Evolutionary conservation across 108 stramenopile species (phyloP), one percentile per base, ranked within the genome.

Genomic region (Aurantiochytrium sp.): DNA sequence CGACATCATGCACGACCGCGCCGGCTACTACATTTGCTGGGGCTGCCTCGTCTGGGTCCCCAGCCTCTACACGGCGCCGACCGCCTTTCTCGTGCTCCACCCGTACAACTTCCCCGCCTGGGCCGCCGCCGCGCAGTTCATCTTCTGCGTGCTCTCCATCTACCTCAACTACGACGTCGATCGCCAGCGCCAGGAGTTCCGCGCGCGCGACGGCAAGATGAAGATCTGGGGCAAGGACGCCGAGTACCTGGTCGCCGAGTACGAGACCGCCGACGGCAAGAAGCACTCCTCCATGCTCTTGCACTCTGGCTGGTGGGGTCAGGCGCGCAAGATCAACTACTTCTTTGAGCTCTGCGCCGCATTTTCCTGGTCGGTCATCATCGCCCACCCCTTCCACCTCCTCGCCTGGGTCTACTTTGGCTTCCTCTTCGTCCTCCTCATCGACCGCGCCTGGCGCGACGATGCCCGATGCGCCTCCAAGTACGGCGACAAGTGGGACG

Each of bases 1-100:
- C 92, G 99, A 98, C 89, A 99, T 97, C 85, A 94, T 94, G 87
- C 93, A 93, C 85, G 96, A 96, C 93, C 95, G 95, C 55, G 96
- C 96, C 42, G 96, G 96, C 48, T 97, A 93, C 90, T 96, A 99
- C 88, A 93, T 98, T 68, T 96, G 96, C 88, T 99, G 98, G 98
- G 99, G 99, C 85, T 99, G 99, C 89, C 91, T 98, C 55, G 98
- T 99, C 1, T 99, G 97, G 97, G 96, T 99, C 3, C 99, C 98
- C 2, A 90, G 95, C 86, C 92, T 99, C 24, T 99, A 99, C 93
- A 96, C 97, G 4, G 90, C 92, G 37, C 96, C 96, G 68, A 90
- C 95, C 69, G 92, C 92, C 55, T 98, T 95, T 89, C 89, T 97
- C 54, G 96, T 94, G 17, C 89, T 94, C 54, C 93, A 98, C 89